Evolutionary conservation across 2,329 filamentous ascomycete genomes (phyloP).

Genomic region (Cladorrhinum sp.): DNA sequence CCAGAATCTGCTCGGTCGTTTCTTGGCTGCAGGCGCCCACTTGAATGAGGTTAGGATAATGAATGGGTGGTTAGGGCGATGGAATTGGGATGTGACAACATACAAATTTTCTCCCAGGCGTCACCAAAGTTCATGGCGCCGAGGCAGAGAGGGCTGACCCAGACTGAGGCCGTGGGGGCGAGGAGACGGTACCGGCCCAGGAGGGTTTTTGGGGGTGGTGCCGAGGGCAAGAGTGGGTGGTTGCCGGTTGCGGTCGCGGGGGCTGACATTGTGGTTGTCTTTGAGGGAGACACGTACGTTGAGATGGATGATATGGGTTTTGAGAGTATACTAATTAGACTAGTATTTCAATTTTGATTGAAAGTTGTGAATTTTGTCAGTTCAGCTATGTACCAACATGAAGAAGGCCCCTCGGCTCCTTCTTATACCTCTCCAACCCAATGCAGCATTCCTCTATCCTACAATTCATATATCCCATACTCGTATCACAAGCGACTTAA

Average conservation of each 20-base stretch:
- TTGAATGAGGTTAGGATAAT: background rate
- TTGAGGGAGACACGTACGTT: background rate
- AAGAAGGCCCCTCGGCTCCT: too few species aligned
- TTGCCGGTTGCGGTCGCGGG: background rate
- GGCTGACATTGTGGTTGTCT: background rate
- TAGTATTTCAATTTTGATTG: too few species aligned
- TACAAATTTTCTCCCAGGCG: constrained; percentile 39
- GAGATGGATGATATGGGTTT: too few species aligned
- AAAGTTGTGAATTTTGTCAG: too few species aligned
- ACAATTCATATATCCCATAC: too few species aligned
- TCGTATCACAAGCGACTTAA: too few species aligned
- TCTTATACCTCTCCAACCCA: background rate
- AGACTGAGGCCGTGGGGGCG: constrained; percentile 61
- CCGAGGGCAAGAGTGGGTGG: constrained; percentile 51
- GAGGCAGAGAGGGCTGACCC: constrained; percentile 65
- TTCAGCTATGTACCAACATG: background rate
- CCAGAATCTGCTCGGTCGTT: constrained; percentile 3
- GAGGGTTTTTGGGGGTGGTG: constrained; percentile 44
- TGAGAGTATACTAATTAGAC: too few species aligned
- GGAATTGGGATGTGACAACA: background rate
- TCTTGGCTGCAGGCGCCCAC: constrained; percentile 5
- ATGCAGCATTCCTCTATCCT: too few species aligned
- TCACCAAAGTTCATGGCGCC: constrained; percentile 65
- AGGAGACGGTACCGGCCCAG: constrained; percentile 42
- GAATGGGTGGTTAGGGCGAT: background rate